Evolutionary conservation across 2,329 filamentous ascomycete genomes (phyloP), one percentile per base, ranked within the genome.

Genomic region (Fusarium sublunatum): DNA sequence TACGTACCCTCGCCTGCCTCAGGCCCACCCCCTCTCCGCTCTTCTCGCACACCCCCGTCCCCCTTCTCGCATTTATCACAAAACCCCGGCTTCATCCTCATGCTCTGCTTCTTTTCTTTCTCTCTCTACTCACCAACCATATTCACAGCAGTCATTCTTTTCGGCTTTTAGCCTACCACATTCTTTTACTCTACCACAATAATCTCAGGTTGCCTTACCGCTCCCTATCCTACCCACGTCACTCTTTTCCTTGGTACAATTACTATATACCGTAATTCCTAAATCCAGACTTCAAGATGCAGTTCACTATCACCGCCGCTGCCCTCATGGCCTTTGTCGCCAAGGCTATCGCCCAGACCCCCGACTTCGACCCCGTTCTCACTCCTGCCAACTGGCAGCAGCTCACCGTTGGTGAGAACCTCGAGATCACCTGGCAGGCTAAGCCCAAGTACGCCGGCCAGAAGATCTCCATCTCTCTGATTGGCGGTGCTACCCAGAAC

Each of bases 341-440:
- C 75, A 73, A 81, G 61, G 81, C 74, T 64, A 63, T 85, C 58
- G 85, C 85, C 46, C 83, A 86, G 76, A 83, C 81, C 44, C 53
- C 76, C n/a, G 81, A 81, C 70, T 89, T 88, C 76, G 80, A 86
- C 72, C 74, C 79, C 70, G 77, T 89, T 72, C 78, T 71, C 68
- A 75, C 75, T 58, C 86, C 86, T 58, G 64, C 69, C 29, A 36
- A 77, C 47, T 75, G 75, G 68, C 74, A 83, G 73, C 58, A 73
- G 41, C 63, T 88, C 63, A 50, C 73, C 29, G 82, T 83, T 38
- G 86, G 86, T 67, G 64, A 77, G 67, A 75, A 77, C 48, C 83
- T 80, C 72, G 74, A 75, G 61, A 79, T 89, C 72, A 73, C 75
- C 64, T 89, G 86, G 86, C 63, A 75, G 26, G 73, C 76, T 47